These are phyloP conservation scores for Diaporthe citrichinensis DNA, from an alignment of 2,329 filamentous ascomycete species.

Conservation along the genomic window DNA sequence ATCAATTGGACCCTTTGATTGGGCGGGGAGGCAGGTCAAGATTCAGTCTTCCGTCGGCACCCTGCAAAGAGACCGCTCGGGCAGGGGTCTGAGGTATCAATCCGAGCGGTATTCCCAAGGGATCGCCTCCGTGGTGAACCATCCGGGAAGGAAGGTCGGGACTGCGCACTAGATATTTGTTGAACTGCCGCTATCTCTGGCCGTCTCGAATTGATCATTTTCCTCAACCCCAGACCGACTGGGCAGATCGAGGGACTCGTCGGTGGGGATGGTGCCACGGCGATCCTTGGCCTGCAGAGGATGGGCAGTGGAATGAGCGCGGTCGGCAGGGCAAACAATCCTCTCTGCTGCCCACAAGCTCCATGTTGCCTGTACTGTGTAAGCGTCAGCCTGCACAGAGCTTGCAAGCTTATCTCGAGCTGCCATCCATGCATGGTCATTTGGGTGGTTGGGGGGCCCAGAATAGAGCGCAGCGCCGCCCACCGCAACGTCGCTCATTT, in stretches of 20 bases:
- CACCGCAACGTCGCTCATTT: conserved; percentile 28
- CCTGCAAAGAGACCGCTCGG: background rate
- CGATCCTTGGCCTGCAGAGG: conserved; percentile 24
- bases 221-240: background rate
- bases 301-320: conserved; percentile 28
- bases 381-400: conserved; percentile 3
- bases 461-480: conserved; percentile 26
- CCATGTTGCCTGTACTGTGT: background rate
- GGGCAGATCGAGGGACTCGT: background rate
- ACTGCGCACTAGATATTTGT: conserved; percentile 3
- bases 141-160: background rate
- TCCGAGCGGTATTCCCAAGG: conserved; percentile 21
- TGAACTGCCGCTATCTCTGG: conserved; percentile 24
- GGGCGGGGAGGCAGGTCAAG: background rate
- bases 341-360: background rate
- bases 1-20: conserved; percentile 30
- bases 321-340: conserved; percentile 18
- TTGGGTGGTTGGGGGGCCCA: conserved; percentile 5
- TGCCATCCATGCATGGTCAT: conserved; percentile 29
- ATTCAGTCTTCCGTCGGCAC: conserved; percentile 9
- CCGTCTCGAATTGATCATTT: conserved; percentile 22
- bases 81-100: conserved; percentile 18
- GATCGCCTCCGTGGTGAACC: conserved; percentile 11
- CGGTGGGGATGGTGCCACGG: conserved; percentile 13
- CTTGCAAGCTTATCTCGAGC: conserved; percentile 35